A percentile compares a stretch with the other conserved stretches of the same genome.
These are phyloP conservation scores for Sambucus nigra DNA, from an alignment of 129 eudicot genomes.

Conservation along the genomic window DNA sequence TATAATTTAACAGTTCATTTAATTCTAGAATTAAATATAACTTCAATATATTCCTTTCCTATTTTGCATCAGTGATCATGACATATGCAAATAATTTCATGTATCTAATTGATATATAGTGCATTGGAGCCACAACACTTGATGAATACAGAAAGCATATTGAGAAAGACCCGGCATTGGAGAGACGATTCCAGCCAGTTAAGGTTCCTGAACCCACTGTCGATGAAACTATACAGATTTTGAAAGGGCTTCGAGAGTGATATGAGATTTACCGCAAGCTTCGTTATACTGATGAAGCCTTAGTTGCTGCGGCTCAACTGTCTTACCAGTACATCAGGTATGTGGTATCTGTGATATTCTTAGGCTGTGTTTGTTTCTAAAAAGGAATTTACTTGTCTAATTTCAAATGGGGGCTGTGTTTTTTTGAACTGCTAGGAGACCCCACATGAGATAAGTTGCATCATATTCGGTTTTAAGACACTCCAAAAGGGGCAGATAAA, in stretches of 20 bases:
- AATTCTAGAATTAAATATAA: too few species aligned
- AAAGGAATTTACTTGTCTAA: too few species aligned
- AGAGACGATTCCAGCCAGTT: constrained; percentile 87
- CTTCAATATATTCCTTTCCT: background rate
- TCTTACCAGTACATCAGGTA: constrained; percentile 86
- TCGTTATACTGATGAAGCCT: constrained; percentile 77
- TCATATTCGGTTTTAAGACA: too few species aligned
- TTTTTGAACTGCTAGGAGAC: too few species aligned
- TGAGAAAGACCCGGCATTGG: constrained; percentile 91
- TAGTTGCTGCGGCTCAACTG: constrained; percentile 73
- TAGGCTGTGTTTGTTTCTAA: too few species aligned
- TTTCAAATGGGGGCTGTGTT: too few species aligned
- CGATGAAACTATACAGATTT: constrained; percentile 73
- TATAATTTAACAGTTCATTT: too few species aligned
- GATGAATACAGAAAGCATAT: constrained; percentile 90
- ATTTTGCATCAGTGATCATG: background rate
- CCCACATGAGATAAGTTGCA: too few species aligned
- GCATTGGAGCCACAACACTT: constrained; percentile 93
- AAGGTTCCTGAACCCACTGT: constrained; percentile 90
- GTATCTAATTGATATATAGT: constrained; percentile 27
- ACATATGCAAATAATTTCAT: too few species aligned
- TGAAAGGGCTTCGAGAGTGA: constrained; percentile 80
- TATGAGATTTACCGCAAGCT: constrained; percentile 94
- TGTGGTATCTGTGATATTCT: background rate
- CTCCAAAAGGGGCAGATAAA: too few species aligned